A percentile compares a stretch with the other conserved stretches of the same genome.
Evolutionary conservation across 1,284 basidiomycete genomes (phyloP).

Genomic region (Paramarasmius palmivorus): DNA sequence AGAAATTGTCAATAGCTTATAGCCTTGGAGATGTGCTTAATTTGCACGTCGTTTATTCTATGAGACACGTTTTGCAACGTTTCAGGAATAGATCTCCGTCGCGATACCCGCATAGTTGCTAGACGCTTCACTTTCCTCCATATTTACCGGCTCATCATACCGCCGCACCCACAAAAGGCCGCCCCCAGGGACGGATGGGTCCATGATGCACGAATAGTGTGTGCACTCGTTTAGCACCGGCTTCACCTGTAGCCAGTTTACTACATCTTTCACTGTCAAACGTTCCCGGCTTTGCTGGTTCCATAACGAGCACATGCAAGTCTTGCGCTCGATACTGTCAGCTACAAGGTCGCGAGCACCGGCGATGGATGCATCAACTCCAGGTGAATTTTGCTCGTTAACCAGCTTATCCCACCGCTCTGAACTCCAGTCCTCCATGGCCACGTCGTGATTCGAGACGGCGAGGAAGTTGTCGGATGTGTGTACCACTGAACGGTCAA

Average conservation of each 20-base stretch:
- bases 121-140: too few species aligned
- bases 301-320: constrained; percentile 22
- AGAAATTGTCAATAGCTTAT: too few species aligned
- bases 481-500: constrained; percentile 20
- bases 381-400: neutral
- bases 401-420: constrained; percentile 17
- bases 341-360: constrained; percentile 23
- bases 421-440: constrained; percentile 24
- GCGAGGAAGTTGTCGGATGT: constrained; percentile 27
- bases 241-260: constrained; percentile 29
- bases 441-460: constrained; percentile 35
- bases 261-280: constrained; percentile 23
- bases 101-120: too few species aligned
- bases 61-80: too few species aligned
- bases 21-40: too few species aligned
- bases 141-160: constrained; percentile 20
- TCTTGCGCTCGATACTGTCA: constrained; percentile 33
- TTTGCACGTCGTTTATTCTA: too few species aligned
- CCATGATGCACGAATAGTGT: constrained; percentile 38
- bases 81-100: too few species aligned
- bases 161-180: constrained; percentile 33
- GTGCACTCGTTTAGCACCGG: constrained; percentile 35
- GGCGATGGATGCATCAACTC: neutral
- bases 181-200: constrained; percentile 32
- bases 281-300: constrained; percentile 6